Conservation (phyloP, 2,329 filamentous ascomycete species). For the Trichoderma gracile region DNA sequence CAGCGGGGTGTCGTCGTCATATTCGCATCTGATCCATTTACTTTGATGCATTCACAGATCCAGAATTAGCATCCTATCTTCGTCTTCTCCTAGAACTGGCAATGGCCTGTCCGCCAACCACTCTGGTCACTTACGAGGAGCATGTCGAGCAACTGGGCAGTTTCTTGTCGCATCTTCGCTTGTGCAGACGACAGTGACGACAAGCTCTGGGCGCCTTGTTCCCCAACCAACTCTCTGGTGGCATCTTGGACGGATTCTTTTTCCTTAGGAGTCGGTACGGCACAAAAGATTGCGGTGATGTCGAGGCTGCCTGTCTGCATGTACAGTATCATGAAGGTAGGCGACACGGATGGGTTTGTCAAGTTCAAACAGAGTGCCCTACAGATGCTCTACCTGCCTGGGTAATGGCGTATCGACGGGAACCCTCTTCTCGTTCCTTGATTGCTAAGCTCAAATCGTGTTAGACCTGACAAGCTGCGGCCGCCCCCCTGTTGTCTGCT, state of each 20-base stretch:
- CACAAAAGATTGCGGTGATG: too few species aligned
- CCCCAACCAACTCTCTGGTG: background rate
- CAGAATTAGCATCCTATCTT: background rate
- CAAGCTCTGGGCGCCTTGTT: constrained; percentile 1
- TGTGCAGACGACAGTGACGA: constrained; percentile 4
- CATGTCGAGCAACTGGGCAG: constrained; percentile 16
- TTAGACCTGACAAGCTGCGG: constrained; percentile 3
- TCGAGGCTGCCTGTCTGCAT: too few species aligned
- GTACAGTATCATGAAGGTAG: background rate
- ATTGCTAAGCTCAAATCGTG: constrained; percentile 2
- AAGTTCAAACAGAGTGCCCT: too few species aligned
- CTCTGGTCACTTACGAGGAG: background rate
- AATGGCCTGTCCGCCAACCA: background rate
- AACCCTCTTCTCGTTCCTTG: background rate
- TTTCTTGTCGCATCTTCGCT: constrained; percentile 17
- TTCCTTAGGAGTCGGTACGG: too few species aligned
- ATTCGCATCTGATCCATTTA: constrained; percentile 9
- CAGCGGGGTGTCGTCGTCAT: background rate
- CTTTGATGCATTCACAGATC: background rate
- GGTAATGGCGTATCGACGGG: too few species aligned
- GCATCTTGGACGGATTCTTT: background rate
- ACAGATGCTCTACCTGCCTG: too few species aligned
- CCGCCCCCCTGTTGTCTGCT: constrained; percentile 3
- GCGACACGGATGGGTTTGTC: background rate
- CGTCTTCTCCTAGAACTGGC: background rate